Evolutionary conservation across 257 asterid species (phyloP).

Genomic region (Vinca minor): DNA sequence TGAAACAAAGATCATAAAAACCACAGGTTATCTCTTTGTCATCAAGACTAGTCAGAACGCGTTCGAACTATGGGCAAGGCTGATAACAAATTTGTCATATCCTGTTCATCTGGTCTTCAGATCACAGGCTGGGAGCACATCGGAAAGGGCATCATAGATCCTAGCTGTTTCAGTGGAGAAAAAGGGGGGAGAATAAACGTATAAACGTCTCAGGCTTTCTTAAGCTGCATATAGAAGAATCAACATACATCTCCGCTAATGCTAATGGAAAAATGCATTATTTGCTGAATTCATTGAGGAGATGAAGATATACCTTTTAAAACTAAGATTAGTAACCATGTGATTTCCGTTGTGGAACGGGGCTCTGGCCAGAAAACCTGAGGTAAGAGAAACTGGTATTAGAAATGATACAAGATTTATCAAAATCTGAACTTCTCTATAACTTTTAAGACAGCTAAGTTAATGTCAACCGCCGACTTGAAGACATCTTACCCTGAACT

Average conservation of each 20-base stretch:
- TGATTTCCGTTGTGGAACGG: constrained; percentile 27
- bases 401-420: background rate
- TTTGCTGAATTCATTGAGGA: background rate
- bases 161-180: constrained; percentile 31
- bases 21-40: constrained; percentile 4
- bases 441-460: too few relatives aligned
- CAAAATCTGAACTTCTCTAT: background rate
- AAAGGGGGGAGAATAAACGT: constrained; percentile 14
- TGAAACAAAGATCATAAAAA: constrained; percentile 22
- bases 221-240: background rate
- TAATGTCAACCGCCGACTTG: background rate
- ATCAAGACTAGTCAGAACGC: constrained; percentile 9
- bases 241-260: too few relatives aligned
- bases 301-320: constrained; percentile 8
- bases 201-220: constrained; percentile 12
- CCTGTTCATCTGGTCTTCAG: constrained; percentile 32
- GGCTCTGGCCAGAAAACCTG: constrained; percentile 27
- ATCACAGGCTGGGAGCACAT: constrained; percentile 29
- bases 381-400: constrained; percentile 12
- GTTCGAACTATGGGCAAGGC: constrained; percentile 15
- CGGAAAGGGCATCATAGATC: constrained; percentile 30
- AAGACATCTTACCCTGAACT: constrained; percentile 38
- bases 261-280: background rate
- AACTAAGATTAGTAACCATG: constrained; percentile 22
- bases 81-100: constrained; percentile 19